Conservation (phyloP, 345 rosid species). For the Aquilaria yunnanensis region DNA sequence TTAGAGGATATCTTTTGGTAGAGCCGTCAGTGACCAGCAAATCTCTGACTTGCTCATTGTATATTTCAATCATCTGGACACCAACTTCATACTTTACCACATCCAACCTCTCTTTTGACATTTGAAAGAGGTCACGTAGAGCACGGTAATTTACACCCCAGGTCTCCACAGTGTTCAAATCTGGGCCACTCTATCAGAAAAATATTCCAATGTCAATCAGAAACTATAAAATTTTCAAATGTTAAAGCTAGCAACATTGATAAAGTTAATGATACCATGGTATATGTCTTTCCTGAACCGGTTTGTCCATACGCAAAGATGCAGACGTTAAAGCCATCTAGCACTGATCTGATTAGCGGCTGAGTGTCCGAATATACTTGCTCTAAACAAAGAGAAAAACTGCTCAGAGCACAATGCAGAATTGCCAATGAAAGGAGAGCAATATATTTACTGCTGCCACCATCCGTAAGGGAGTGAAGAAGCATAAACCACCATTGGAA, state of each 20-base stretch:
- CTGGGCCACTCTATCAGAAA: constrained; percentile 83
- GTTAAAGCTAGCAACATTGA: background rate
- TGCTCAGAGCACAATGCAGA: background rate
- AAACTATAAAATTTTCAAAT: background rate
- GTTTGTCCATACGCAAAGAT: constrained; percentile 99
- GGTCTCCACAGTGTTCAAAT: constrained; percentile 57
- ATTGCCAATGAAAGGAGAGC: background rate
- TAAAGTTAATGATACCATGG: constrained; percentile 54
- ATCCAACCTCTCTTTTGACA: constrained; percentile 65
- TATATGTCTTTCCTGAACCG: constrained; percentile 97
- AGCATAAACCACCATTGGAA: too few species aligned
- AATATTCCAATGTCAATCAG: background rate
- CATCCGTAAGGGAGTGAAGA: too few species aligned
- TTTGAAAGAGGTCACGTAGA: constrained; percentile 71
- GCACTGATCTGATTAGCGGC: constrained; percentile 79
- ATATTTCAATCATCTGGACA: constrained; percentile 98
- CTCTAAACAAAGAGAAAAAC: constrained; percentile 34
- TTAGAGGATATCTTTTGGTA: constrained; percentile 83
- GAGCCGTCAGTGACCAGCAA: constrained; percentile 86
- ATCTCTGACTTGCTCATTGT: constrained; percentile 97
- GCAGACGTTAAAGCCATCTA: constrained; percentile 94
- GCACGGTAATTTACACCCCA: constrained; percentile 99
- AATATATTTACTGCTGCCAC: too few species aligned
- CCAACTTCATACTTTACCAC: constrained; percentile 73
- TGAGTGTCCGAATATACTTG: constrained; percentile 80